Evolutionary conservation across 768 basidiomycete genomes (phyloP).

Genomic region (Stropharia rugosoannulata): DNA sequence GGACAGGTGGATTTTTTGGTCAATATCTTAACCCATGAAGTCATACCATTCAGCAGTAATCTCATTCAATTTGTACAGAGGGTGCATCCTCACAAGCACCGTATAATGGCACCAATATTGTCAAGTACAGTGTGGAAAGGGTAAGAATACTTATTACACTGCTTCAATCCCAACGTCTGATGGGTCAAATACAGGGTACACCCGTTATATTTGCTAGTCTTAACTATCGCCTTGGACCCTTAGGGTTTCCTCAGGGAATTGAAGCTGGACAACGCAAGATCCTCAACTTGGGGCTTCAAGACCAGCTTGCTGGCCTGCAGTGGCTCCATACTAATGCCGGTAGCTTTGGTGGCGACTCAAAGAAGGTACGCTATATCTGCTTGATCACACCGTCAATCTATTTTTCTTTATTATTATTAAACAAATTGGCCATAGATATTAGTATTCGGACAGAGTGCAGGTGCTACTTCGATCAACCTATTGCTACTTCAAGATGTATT

Average conservation of each 20-base stretch:
- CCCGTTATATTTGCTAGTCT: slow-evolving; percentile 38
- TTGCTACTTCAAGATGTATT: slow-evolving; percentile 30
- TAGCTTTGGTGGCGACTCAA: slow-evolving; percentile 53
- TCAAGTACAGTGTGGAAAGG: slow-evolving; percentile 27
- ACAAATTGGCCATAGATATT: slow-evolving; percentile 34
- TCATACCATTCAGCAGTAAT: background rate
- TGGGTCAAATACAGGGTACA: slow-evolving; percentile 22
- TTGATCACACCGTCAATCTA: no score
- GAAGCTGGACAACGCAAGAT: slow-evolving; percentile 19
- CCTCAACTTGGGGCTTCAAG: slow-evolving; percentile 43
- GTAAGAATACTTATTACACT: slow-evolving; percentile 15
- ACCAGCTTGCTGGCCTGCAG: slow-evolving; percentile 38
- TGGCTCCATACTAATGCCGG: slow-evolving; percentile 60
- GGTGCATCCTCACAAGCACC: slow-evolving; percentile 12
- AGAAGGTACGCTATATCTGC: slow-evolving; percentile 12
- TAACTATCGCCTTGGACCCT: slow-evolving; percentile 39
- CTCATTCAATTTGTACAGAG: background rate
- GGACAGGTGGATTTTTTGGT: slow-evolving; percentile 14
- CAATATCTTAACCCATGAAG: background rate
- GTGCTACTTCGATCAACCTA: slow-evolving; percentile 38
- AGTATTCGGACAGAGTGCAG: slow-evolving; percentile 50
- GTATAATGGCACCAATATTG: slow-evolving; percentile 29
- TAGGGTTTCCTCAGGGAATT: slow-evolving; percentile 38
- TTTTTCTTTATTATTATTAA: background rate
- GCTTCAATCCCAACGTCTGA: background rate